Conservation (phyloP, 2,329 filamentous ascomycete species). For the Catunica adiposa region DNA sequence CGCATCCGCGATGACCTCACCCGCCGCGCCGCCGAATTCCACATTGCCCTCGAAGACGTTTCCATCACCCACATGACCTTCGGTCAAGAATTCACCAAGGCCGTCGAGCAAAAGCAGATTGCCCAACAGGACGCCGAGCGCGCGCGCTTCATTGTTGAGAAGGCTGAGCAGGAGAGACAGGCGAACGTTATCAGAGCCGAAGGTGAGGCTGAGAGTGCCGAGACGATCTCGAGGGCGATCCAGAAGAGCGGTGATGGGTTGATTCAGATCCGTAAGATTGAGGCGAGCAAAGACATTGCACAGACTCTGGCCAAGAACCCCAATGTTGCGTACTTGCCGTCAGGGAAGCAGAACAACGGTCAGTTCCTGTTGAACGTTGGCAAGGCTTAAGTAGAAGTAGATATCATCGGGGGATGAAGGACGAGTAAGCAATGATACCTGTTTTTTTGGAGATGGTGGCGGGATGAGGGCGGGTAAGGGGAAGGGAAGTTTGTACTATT, state of each 20-base stretch:
- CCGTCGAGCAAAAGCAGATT: conserved; percentile 99
- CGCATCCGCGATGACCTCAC: conserved; percentile 85
- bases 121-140: conserved; percentile 97
- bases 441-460: background rate
- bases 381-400: conserved; percentile 20
- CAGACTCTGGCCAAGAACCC: conserved; percentile 77
- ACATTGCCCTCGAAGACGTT: conserved; percentile 96
- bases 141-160: conserved; percentile 94
- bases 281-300: conserved; percentile 91
- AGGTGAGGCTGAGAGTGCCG: conserved; percentile 91
- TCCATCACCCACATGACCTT: conserved; percentile 99
- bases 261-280: conserved; percentile 91
- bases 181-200: conserved; percentile 96
- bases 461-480: background rate
- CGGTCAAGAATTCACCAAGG: conserved; percentile 94
- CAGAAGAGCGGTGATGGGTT: conserved; percentile 85
- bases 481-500: conserved; percentile 12
- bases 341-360: conserved; percentile 49
- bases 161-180: conserved; percentile 95
- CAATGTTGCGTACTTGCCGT: conserved; percentile 87
- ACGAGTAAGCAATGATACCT: background rate
- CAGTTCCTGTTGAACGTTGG: conserved; percentile 38
- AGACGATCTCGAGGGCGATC: conserved; percentile 87
- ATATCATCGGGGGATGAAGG: background rate
- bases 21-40: conserved; percentile 89